Conservation (phyloP, 176 grass and related monocot species). For the Oryza coarctata region DNA sequence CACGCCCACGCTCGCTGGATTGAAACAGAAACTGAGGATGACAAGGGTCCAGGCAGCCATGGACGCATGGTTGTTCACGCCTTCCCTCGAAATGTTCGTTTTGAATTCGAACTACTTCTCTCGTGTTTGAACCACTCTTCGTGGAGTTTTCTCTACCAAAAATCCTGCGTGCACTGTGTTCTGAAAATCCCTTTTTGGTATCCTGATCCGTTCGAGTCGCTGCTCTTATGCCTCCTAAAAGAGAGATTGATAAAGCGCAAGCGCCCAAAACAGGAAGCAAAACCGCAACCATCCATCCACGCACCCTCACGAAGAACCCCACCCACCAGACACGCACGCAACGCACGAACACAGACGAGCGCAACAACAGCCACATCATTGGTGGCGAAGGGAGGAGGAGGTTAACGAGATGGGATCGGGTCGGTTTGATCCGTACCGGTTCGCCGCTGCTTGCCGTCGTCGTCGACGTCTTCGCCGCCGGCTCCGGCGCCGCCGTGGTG, state of each 20-base stretch:
- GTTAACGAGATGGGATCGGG: neutral
- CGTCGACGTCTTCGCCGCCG: constrained; percentile 36
- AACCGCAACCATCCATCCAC: neutral
- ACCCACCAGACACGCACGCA: neutral
- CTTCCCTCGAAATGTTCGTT: neutral
- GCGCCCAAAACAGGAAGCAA: neutral
- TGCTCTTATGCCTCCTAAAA: neutral
- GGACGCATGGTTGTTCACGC: neutral
- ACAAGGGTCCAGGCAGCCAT: neutral
- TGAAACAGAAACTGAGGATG: neutral
- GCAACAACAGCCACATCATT: neutral
- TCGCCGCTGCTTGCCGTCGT: constrained; percentile 72
- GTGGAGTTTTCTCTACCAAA: neutral
- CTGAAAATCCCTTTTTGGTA: neutral
- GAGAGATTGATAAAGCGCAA: neutral
- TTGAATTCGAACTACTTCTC: neutral
- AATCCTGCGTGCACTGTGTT: neutral
- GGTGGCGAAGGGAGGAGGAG: neutral
- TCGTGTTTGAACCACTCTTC: neutral
- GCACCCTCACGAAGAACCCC: neutral
- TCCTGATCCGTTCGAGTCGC: neutral
- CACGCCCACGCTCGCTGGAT: neutral
- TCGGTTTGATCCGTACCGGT: constrained; percentile 28
- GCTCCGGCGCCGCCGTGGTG: constrained; percentile 3
- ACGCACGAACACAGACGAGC: neutral